Evolutionary conservation across 2,329 filamentous ascomycete genomes (phyloP), one percentile per base, ranked within the genome.

Genomic region (Aspergillus latus): DNA sequence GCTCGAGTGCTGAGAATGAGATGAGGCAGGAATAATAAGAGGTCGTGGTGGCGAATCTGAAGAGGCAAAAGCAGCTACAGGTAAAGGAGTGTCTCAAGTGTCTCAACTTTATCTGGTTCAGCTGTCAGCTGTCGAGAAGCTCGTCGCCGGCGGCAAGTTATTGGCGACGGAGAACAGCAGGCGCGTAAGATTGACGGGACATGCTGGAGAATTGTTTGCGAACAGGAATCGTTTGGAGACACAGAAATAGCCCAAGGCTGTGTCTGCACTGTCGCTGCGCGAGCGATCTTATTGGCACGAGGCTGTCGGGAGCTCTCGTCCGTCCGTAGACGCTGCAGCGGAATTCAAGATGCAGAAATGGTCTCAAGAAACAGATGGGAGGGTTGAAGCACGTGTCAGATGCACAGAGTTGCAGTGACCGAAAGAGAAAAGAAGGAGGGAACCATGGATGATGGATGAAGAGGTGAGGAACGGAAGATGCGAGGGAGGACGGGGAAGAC

Each of bases 331-430:
- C 48, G 52, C 47, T 53, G 47, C 16, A 37, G 50, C 46, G 28
- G 51, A 16, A 36, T 50, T 32, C 45, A 52, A 32, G 15, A 32
- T 43, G 7, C 10, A 11, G 16, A 39, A 54, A 26, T 9, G 13
- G 47, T 21, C 45, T 30, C 16, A 42, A 39, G 16, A 30, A 56
- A 47, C 9, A 43, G 29, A 37, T 48, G 45, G 54, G 55, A 56
- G 51, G 48, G 56, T 56, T 36, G 58, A 54, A 51, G 57, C 59
- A 58, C 56, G 58, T 56, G 62, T 64, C 52, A 61, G 43, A 59
- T 60, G 58, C 54, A 58, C 40, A 54, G 37, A 32, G 40, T 55
- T 46, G 43, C 37, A 54, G 52, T 42, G 42, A 58, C 32, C n/a
- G 49, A 37, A 40, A 45, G 44, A 43, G 49, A 61, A 43, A 54